These are phyloP conservation scores for Fusarium duplospermum DNA, from an alignment of 2,329 filamentous ascomycete genomes.

Conservation along the genomic window DNA sequence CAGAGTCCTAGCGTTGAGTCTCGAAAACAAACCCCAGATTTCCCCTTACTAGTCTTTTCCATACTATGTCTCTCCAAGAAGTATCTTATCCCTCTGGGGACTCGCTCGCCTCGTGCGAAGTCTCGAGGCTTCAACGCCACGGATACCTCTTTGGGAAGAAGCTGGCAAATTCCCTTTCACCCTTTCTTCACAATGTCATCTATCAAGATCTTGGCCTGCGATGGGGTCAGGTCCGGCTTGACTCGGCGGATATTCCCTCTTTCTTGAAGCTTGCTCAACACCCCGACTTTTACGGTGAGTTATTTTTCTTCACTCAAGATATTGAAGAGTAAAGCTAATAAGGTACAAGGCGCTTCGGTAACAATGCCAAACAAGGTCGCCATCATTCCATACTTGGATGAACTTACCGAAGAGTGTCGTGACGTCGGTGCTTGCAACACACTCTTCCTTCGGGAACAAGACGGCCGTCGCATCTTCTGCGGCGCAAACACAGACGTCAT, in stretches of 20 bases:
- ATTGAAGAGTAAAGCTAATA: neutral
- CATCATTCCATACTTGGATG: slow-evolving; percentile 79
- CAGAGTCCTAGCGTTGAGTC: neutral
- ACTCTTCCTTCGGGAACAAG: slow-evolving; percentile 70
- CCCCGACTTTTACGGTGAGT: slow-evolving; percentile 70
- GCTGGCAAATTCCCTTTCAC: slow-evolving; percentile 66
- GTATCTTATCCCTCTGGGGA: slow-evolving; percentile 35
- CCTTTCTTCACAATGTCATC: slow-evolving; percentile 64
- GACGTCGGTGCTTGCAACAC: slow-evolving; percentile 86
- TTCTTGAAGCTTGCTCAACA: slow-evolving; percentile 66
- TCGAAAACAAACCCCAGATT: neutral
- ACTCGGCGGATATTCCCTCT: slow-evolving; percentile 60
- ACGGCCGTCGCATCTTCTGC: slow-evolving; percentile 66
- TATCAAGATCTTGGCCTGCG: slow-evolving; percentile 62
- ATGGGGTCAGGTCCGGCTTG: slow-evolving; percentile 65
- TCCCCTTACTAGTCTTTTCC: neutral
- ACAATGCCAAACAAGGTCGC: slow-evolving; percentile 89
- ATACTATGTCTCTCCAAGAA: slow-evolving; percentile 35
- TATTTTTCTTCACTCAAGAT: neutral
- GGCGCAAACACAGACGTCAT: slow-evolving; percentile 87
- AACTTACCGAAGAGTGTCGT: slow-evolving; percentile 77
- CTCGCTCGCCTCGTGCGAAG: slow-evolving; percentile 37
- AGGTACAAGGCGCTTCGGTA: slow-evolving; percentile 69
- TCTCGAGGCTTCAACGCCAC: slow-evolving; percentile 54
- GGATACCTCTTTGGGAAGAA: slow-evolving; percentile 70